Evolutionary conservation across 2,329 filamentous ascomycete genomes (phyloP), one percentile per base, ranked within the genome.

Genomic region (Nothomitra cinnamomea): DNA sequence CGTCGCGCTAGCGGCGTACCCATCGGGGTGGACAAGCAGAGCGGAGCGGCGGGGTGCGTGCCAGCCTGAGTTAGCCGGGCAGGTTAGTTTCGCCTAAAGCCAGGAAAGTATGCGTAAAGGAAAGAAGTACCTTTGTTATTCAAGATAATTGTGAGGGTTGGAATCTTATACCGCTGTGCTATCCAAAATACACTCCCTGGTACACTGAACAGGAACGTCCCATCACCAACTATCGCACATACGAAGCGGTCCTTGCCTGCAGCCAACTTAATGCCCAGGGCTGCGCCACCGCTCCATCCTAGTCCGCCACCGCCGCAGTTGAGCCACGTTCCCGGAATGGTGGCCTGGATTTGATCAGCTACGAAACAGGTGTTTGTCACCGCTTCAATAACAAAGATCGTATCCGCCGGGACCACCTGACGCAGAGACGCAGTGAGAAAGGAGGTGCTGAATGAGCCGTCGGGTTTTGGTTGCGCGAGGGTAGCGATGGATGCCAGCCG

Each of bases 261-360:
- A 0, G 83, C 86, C 6, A 90, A 74, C 63, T 89, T 88, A 62
- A 89, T 81, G 1, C 85, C 86, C 2, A 90, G 65, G 0, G 83
- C 82, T 52, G 71, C 85, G 13, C 86, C 85, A 13, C 85, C 85
- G 10, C 80, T 85, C 85, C 85, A 90, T 1, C 85, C 85, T 0
- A 90, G 77, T 1, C 86, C 86, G 13, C 84, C 85, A 0, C 83
- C 85, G 1, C 85, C 85, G 62, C 85, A 89, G 64, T 88, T 89
- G 61, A 90, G 79, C 82, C 82, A 88, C 0, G 78, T 80, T 0
- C 84, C 83, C 0, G 85, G 85, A 0, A 79, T 62, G 0, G 74
- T 80, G 1, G 79, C 75, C 60, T 80, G 79, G 6, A 92, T 68
- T 58, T 88, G 84, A 58, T 92, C 83, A 24, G 78, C 74, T 0